Base-by-base conservation (phyloP, 2,329 filamentous ascomycete species). In the Sporothrix inflata region DNA sequence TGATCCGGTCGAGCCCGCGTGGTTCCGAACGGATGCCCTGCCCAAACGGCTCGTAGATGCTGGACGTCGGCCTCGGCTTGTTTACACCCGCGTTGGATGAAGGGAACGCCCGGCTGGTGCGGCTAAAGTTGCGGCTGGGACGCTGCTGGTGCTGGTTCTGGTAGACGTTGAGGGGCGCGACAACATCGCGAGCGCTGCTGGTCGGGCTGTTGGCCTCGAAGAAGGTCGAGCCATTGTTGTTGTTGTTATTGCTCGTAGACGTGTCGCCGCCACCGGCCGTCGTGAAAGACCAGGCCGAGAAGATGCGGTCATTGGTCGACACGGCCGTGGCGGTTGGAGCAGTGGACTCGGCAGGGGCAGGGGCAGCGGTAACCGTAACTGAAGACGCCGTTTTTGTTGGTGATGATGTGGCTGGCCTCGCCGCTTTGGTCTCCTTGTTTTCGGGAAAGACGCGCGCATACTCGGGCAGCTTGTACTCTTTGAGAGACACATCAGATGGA, bases 401-500 rank as follows among this genome's bases (percentile, higher is more conserved):
- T 7, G 55, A 60, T 0, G 55, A 19, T 3, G 60, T 14, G 3
- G 34, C 8, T 3, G n/a, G 27, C 11, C 40, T 61, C 14, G 34
- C 6, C 3, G 16, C n/a, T 19, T 42, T 42, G 14, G 57, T 27
- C 60, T 45, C 57, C 30, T 65, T 45, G 38, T 11, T 16, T 5
- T 65, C 38, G 2, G 38, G n/a, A 14, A 72, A 65, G 30, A 65
- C 24, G 2, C 47, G 47, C 38, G 51, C 53, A 14, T 70, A 72
- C 9, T 45, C 71, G 4, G 71, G 71, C n/a, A 72, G 71, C 49
- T 57, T 70, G 71, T 72, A 70, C 57, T 57, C 61, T 16, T 34
- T 60, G 16, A 49, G 21, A 3, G 61, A 16, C 21, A 60, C 24
- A 6, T 49, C 45, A 3, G 38, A 19, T 1, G 57, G n/a, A n/a